Conservation (phyloP, 2,329 filamentous ascomycete genomes). For the Fusarium sp. region DNA sequence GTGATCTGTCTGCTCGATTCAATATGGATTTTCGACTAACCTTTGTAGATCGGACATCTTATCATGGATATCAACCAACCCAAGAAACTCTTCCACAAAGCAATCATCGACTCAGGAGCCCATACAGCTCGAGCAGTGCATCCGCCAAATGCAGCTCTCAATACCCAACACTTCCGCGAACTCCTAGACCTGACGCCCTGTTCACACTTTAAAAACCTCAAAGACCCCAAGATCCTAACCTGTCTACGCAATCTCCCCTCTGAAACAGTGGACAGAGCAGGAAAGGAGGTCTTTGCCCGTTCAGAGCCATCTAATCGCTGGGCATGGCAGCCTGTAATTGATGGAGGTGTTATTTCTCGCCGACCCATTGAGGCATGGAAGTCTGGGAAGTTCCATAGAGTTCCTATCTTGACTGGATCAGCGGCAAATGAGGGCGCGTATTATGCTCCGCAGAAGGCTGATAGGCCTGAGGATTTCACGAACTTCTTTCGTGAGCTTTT, state of each 20-base stretch:
- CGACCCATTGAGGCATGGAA: constrained; percentile 51
- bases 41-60: constrained; percentile 47
- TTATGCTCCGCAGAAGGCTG: constrained; percentile 43
- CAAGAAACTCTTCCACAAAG: constrained; percentile 51
- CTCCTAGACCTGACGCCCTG: constrained; percentile 50
- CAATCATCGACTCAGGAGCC: constrained; percentile 51
- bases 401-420: constrained; percentile 51
- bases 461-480: constrained; percentile 44
- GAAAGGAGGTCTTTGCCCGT: constrained; percentile 47
- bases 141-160: constrained; percentile 44
- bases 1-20: neutral
- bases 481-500: constrained; percentile 49
- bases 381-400: constrained; percentile 51
- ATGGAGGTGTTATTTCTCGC: constrained; percentile 49
- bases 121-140: constrained; percentile 51
- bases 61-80: constrained; percentile 53
- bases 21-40: neutral
- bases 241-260: constrained; percentile 47
- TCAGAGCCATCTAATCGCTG: constrained; percentile 51
- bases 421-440: constrained; percentile 51
- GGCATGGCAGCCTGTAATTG: constrained; percentile 53
- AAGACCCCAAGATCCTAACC: constrained; percentile 45
- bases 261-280: constrained; percentile 45
- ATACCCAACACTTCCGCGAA: constrained; percentile 49
- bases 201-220: constrained; percentile 41